A percentile compares a stretch with the other conserved stretches of the same genome.
phyloP scores from a whole-genome alignment of 2,329 filamentous ascomycete species.

The Monosporascus sp. region DNA sequence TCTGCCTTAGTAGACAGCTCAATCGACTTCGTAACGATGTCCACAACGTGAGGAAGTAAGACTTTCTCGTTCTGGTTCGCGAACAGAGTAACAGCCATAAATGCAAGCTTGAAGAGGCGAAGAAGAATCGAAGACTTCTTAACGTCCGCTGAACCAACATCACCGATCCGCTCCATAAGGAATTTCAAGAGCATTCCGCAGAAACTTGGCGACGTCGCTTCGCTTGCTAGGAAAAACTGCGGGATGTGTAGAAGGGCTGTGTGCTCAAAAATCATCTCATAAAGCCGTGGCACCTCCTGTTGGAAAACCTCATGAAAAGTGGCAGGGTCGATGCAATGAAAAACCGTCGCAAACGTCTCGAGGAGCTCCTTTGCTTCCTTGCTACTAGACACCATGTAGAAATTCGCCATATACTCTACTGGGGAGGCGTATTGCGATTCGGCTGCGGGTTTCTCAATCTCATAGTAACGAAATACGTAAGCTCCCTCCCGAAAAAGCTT shows the following conservation, averaged over 20 bases:
- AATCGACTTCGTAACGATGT: slow-evolving; percentile 96
- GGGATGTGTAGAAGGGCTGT: slow-evolving; percentile 89
- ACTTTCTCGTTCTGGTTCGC: slow-evolving; percentile 93
- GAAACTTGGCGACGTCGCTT: slow-evolving; percentile 95
- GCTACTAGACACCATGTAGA: slow-evolving; percentile 88
- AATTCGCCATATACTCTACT: slow-evolving; percentile 88
- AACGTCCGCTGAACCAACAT: slow-evolving; percentile 87
- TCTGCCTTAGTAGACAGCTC: slow-evolving; percentile 92
- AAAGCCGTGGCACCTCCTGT: slow-evolving; percentile 91
- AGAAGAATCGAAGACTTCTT: slow-evolving; percentile 90
- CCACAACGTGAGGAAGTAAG: slow-evolving; percentile 89
- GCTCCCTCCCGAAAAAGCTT: slow-evolving; percentile 97
- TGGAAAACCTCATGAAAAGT: slow-evolving; percentile 99
- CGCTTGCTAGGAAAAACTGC: slow-evolving; percentile 97
- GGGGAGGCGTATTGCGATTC: slow-evolving; percentile 75
- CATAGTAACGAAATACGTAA: slow-evolving; percentile 95
- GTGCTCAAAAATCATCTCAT: slow-evolving; percentile 97
- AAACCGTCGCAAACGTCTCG: slow-evolving; percentile 96
- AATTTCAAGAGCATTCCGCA: slow-evolving; percentile 98
- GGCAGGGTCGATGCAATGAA: slow-evolving; percentile 96
- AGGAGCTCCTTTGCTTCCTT: slow-evolving; percentile 97
- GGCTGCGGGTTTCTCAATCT: slow-evolving; percentile 70
- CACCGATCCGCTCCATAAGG: slow-evolving; percentile 91
- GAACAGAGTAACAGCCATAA: slow-evolving; percentile 98
- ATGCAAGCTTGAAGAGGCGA: slow-evolving; percentile 93